Base-by-base conservation (phyloP, 371 early-diverging fungal species). In the Mucor ambiguus region DNA sequence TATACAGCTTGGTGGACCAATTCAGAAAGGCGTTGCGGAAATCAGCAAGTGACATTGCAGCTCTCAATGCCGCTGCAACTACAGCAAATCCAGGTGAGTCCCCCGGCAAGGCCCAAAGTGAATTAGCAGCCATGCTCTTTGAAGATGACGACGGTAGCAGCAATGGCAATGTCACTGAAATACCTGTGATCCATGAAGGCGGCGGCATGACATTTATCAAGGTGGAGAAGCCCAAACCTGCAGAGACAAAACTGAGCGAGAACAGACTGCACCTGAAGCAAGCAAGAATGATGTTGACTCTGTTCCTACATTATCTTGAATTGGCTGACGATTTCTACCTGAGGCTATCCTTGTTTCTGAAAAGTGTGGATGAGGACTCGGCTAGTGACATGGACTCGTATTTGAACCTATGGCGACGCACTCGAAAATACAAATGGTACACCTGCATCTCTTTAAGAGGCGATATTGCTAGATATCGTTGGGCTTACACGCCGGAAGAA, bases 401-500 rank as follows among this genome's bases (percentile, higher is more conserved):
- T 56, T 55, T 79, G 10, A 61, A 58, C n/a, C 67, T 65, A 22
- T 83, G 83, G 83, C 60, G 73, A 32, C 74, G 80, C 2, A 72
- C 74, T 14, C 66, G 60, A 28, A 74, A 73, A 24, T 69, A 69
- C 16, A 83, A 78, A 58, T 89, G 89, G 89, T 83, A 84, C 60
- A 80, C 75, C 3, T 77, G 84, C 60, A 65, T 89, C 7, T 74
- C 82, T 22, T 74, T 78, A 59, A 68, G 86, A 60, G 87, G 86
- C 11, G 89, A 89, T 58, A 67, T 89, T 58, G 85, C 87, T 8
- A 67, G 89, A n/a, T 89, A 89, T 61, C 75, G 85, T 58, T 87
- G 83, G 84, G 60, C 77, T n/a, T 82, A 69, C 61, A 58, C 66
- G 9, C 61, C 74, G 7, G 69, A 70, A 30, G 61, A 76, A 22